Conservation (phyloP, 441 rosid genomes). For the Manihot esculenta region DNA sequence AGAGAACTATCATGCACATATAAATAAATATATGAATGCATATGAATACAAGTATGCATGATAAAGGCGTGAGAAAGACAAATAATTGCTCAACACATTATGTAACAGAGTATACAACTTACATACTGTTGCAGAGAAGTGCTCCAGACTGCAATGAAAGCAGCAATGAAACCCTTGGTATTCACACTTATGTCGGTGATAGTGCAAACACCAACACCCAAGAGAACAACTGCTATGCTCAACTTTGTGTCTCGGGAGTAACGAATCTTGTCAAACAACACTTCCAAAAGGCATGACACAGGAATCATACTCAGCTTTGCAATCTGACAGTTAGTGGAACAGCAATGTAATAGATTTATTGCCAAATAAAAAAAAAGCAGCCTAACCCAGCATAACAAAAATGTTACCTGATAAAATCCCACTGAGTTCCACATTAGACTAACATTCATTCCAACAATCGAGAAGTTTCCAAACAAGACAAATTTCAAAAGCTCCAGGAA, state of each 20-base stretch:
- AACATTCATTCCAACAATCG: conserved; percentile 95
- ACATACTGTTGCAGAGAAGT: conserved; percentile 92
- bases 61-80: neutral
- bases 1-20: neutral
- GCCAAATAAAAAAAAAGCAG: neutral
- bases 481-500: conserved; percentile 66
- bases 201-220: conserved; percentile 92
- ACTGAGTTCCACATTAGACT: conserved; percentile 98
- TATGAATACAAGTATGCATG: neutral
- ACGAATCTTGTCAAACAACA: conserved; percentile 75
- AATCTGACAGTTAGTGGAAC: conserved; percentile 45
- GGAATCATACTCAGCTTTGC: conserved; percentile 98
- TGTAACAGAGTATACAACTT: conserved; percentile 27
- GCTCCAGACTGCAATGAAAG: conserved; percentile 85
- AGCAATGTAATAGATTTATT: neutral
- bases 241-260: conserved; percentile 95
- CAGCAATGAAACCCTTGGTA: conserved; percentile 76
- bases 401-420: conserved; percentile 86
- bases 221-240: conserved; percentile 74
- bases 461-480: conserved; percentile 86
- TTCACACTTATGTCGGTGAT: conserved; percentile 97
- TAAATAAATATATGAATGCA: neutral
- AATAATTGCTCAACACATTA: neutral
- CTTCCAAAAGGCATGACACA: conserved; percentile 85
- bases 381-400: conserved; percentile 13